A percentile compares a stretch with the other conserved stretches of the same genome.
Conservation (phyloP, 1,284 basidiomycete genomes). For the Pyrrhoderma lamaoense region DNA sequence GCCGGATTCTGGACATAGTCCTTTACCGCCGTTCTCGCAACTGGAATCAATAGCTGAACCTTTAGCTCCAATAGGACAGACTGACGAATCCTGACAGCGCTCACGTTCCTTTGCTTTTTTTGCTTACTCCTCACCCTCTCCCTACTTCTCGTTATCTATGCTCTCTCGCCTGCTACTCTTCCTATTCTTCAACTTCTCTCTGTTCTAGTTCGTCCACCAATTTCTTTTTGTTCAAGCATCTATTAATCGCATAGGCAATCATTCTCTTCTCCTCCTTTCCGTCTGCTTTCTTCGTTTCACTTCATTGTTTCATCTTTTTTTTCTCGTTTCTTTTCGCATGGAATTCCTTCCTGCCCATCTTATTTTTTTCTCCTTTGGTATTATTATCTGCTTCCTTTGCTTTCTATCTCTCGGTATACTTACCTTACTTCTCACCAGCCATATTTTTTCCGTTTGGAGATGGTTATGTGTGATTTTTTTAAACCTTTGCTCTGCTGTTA, state of each 20-base stretch:
- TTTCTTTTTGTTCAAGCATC: conserved; percentile 23
- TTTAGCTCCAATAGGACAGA: conserved; percentile 44
- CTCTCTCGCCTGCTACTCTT: conserved; percentile 23
- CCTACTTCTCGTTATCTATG: conserved; percentile 19
- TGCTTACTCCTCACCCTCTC: too few species aligned
- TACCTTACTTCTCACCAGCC: too few species aligned
- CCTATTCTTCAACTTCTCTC: conserved; percentile 21
- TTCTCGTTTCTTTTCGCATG: conserved; percentile 14
- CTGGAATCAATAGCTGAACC: conserved; percentile 75
- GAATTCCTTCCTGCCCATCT: conserved; percentile 6
- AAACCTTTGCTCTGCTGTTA: too few species aligned
- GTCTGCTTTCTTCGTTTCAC: conserved; percentile 10
- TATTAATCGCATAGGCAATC: conserved; percentile 22
- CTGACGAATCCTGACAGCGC: conserved; percentile 21
- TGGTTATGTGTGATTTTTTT: too few species aligned
- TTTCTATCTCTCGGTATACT: conserved; percentile 5
- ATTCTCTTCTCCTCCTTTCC: conserved; percentile 12
- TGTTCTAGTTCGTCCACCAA: conserved; percentile 19
- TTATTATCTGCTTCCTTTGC: conserved; percentile 13
- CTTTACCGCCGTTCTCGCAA: conserved; percentile 68
- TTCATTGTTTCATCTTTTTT: conserved; percentile 16
- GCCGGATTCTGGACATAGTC: conserved; percentile 34
- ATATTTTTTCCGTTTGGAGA: too few species aligned
- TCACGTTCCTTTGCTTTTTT: conserved; percentile 8
- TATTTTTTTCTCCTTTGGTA: conserved; percentile 12